Evolutionary conservation across 23 red algal species (phyloP), one percentile per base, ranked within the genome.

Genomic region (Gracilaria vermiculophylla): DNA sequence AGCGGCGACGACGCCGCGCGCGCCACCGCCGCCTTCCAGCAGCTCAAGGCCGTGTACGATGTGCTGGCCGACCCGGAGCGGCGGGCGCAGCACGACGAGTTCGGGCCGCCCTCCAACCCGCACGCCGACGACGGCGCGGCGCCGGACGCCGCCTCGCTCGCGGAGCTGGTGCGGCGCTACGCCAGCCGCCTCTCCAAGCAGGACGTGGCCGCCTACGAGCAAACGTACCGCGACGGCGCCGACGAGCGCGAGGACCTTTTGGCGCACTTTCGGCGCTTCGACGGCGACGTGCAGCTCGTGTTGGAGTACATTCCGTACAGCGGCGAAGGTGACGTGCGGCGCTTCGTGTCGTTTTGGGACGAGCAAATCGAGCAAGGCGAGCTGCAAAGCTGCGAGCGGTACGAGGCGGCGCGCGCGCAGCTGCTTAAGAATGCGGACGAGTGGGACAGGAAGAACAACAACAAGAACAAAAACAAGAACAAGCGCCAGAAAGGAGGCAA

Each of bases 261-360:
- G 5, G 31, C 65, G 19, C 80, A 88, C 73, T 95, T 78, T 57
- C 13, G 43, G 10, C 43, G 86, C 24, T 75, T 90, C 45, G 42
- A 77, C n/a, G 93, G 93, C 52, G 49, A 48, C 23, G 93, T 95
- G 39, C 37, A 48, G 5, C 24, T 66, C 14, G 72, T 87, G 2
- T 37, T 95, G 35, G 58, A 91, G 12, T 89, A 95, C 65, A 95
- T 95, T 33, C 93, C 93, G 44, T 95, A 91, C 77, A 76, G 77
- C 47, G 76, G 72, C 7, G 79, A 90, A 34, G 19, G 44, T 31
- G 93, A 95, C 43, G 23, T 95, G 50, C 12, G 23, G 19, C 84
- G 93, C 3, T 95, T 91, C 32, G 67, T 95, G 32, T 19, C 21
- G 13, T 90, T 90, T 69, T 90, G 86, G 86, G 86, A 90, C 60